These are phyloP conservation scores for Xanthoconium purpureum DNA, from an alignment of 768 basidiomycete species.

Conservation along the genomic window DNA sequence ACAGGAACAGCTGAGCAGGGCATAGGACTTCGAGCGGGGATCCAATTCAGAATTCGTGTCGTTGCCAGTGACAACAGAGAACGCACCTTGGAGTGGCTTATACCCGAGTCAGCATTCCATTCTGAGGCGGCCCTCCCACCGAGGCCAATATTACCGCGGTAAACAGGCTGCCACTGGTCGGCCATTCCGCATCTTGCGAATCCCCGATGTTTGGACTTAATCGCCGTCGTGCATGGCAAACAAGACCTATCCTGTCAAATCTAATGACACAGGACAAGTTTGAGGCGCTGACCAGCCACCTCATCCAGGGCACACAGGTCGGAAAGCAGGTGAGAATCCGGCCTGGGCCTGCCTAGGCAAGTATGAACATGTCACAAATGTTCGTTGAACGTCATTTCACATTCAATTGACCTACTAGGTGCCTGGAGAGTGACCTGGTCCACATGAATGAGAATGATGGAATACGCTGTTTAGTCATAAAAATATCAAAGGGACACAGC, in stretches of 20 bases:
- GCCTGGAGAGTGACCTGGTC: conserved; percentile 19
- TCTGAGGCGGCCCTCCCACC: conserved; percentile 3
- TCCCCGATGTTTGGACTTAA: conserved; percentile 21
- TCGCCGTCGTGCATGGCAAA: conserved; percentile 19
- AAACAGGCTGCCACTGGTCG: conserved; percentile 1
- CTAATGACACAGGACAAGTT: conserved; percentile 10
- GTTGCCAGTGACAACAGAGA: conserved; percentile 26
- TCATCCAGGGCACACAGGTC: neutral
- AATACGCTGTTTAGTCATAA: conserved; percentile 1
- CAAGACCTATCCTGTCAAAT: conserved; percentile 1
- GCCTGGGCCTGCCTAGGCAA: neutral
- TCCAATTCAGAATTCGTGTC: conserved; percentile 24
- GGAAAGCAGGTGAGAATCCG: conserved; percentile 11
- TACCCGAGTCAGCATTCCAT: conserved; percentile 8
- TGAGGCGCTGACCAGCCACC: conserved; percentile 5
- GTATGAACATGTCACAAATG: neutral
- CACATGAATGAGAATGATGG: conserved; percentile 17
- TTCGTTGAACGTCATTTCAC: neutral
- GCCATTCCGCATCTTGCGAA: conserved; percentile 17
- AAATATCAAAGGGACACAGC: neutral
- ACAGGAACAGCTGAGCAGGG: conserved; percentile 3
- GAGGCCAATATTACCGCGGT: conserved; percentile 16
- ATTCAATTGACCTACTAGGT: neutral
- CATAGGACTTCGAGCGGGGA: conserved; percentile 12
- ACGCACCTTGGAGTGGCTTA: conserved; percentile 13